These are phyloP conservation scores for Fusarium bactridioides DNA, from an alignment of 2,329 filamentous ascomycete species.

Conservation along the genomic window DNA sequence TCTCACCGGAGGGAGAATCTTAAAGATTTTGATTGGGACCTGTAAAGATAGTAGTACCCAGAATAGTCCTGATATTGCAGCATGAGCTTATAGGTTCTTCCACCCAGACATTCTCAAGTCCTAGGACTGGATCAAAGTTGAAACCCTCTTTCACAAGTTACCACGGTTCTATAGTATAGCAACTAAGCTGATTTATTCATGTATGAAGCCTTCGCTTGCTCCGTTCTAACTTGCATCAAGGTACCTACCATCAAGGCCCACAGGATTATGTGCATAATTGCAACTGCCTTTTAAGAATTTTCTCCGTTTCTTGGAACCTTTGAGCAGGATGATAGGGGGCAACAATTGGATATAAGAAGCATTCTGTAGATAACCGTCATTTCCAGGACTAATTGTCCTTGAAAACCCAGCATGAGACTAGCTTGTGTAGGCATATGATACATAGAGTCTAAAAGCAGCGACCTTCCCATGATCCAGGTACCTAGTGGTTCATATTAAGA, in stretches of 20 bases:
- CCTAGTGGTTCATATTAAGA: constrained; percentile 19
- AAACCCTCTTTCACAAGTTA: background rate
- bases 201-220: background rate
- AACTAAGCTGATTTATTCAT: background rate
- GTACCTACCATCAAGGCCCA: background rate
- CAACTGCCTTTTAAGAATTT: background rate
- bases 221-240: background rate
- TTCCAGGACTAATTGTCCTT: background rate
- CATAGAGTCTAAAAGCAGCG: constrained; percentile 20
- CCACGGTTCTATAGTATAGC: background rate
- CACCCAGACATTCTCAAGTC: background rate
- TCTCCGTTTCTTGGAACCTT: background rate
- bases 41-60: background rate
- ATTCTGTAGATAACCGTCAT: constrained; percentile 1
- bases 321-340: background rate
- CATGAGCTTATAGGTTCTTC: background rate
- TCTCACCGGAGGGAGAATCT: background rate
- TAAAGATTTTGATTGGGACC: background rate
- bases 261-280: background rate
- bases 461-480: constrained; percentile 10
- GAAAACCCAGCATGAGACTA: background rate
- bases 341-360: background rate
- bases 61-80: background rate
- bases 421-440: constrained; percentile 34
- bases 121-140: background rate